A percentile compares a stretch with the other conserved stretches of the same genome.
These are phyloP conservation scores for Lyophyllum decastes DNA, from an alignment of 768 basidiomycete genomes.

Conservation along the genomic window DNA sequence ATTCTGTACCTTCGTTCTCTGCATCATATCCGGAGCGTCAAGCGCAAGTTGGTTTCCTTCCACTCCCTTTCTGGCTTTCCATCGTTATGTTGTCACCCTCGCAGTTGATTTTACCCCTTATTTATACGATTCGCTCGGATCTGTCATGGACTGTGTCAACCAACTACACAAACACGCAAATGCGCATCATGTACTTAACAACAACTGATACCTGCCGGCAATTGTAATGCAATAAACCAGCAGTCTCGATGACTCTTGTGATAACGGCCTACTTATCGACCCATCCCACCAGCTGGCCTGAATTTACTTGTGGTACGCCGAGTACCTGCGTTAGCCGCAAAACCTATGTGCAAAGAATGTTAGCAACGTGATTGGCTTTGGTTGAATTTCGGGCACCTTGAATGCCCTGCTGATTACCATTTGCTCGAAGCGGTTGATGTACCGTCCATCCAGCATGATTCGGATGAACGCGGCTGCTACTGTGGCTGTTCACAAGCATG, in stretches of 20 bases:
- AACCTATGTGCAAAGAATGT: conserved; percentile 1
- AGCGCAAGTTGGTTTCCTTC: background rate
- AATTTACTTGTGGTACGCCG: conserved; percentile 19
- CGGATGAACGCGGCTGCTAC: conserved; percentile 18
- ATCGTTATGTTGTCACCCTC: background rate
- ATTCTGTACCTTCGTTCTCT: conserved; percentile 10
- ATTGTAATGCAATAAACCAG: background rate
- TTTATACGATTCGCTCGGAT: background rate
- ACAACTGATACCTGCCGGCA: background rate
- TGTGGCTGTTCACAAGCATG: conserved; percentile 41
- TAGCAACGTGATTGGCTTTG: background rate
- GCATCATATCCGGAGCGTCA: background rate
- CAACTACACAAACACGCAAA: background rate
- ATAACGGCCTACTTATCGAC: conserved; percentile 5
- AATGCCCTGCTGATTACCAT: conserved; percentile 19
- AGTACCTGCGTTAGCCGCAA: conserved; percentile 4
- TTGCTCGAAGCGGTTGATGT: conserved; percentile 19
- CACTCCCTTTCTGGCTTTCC: background rate
- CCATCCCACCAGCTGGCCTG: conserved; percentile 14
- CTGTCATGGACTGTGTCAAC: background rate
- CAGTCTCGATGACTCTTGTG: no score
- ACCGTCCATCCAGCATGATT: conserved; percentile 39
- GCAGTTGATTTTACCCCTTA: background rate
- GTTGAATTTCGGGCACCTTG: background rate
- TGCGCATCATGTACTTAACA: conserved; percentile 13